phyloP scores from a whole-genome alignment of 2,329 filamentous ascomycete genomes.

The Tolypocladium guangdongense region DNA sequence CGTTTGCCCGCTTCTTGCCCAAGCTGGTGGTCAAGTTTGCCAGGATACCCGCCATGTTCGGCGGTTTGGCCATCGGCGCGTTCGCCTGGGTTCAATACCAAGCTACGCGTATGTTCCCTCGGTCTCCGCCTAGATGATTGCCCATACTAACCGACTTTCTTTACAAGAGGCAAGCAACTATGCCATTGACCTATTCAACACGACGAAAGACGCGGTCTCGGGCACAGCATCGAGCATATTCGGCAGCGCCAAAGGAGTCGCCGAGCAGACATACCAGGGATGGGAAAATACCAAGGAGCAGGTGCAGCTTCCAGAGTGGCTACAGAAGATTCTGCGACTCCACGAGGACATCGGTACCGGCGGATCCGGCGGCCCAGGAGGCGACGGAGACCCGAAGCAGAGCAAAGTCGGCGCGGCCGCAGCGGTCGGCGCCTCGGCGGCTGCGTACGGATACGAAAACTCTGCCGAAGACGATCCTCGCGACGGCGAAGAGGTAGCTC shows the following conservation, averaged over 20 bases:
- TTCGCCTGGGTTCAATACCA: constrained; percentile 94
- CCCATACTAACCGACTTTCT: constrained; percentile 12
- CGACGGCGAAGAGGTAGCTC: constrained; percentile 53
- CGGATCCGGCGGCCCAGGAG: constrained; percentile 36
- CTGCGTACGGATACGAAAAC: constrained; percentile 69
- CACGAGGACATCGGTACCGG: constrained; percentile 49
- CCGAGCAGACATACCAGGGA: constrained; percentile 66
- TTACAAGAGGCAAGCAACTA: constrained; percentile 40
- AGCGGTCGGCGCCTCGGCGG: constrained; percentile 60
- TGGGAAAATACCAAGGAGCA: constrained; percentile 78
- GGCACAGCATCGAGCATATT: constrained; percentile 60
- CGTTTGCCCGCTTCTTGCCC: constrained; percentile 59
- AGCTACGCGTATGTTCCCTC: constrained; percentile 58
- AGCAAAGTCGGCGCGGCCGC: constrained; percentile 50
- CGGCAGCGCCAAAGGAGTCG: constrained; percentile 61
- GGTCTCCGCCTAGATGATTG: background rate
- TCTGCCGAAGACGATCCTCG: constrained; percentile 54
- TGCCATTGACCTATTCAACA: constrained; percentile 55
- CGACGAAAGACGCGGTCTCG: constrained; percentile 60
- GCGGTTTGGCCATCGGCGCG: constrained; percentile 75
- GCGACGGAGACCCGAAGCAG: constrained; percentile 41
- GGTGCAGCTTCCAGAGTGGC: constrained; percentile 61
- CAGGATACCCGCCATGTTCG: constrained; percentile 82
- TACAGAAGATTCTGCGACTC: constrained; percentile 58
- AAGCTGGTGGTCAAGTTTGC: constrained; percentile 85